A percentile compares a stretch with the other conserved stretches of the same genome.
Evolutionary conservation across 768 basidiomycete species (phyloP).

Genomic region (Dentipellis sp.): DNA sequence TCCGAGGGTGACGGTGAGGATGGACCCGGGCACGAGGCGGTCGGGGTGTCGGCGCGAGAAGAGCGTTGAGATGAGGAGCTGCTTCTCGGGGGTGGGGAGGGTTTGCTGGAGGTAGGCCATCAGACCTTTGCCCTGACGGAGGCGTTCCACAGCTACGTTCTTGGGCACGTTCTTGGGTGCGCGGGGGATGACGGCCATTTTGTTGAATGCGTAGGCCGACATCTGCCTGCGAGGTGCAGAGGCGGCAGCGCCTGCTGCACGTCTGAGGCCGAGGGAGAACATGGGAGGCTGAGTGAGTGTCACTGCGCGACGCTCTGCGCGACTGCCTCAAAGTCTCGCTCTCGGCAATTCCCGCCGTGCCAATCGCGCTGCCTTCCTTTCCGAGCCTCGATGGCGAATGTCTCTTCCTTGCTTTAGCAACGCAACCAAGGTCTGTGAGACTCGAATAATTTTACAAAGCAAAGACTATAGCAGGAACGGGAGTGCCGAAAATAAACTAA

Average conservation of each 20-base stretch:
- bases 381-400: neutral
- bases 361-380: neutral
- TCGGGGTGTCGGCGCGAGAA: conserved; percentile 66
- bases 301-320: too few relatives aligned
- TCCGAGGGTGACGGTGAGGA: conserved; percentile 68
- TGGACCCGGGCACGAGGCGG: conserved; percentile 74
- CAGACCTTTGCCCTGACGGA: conserved; percentile 64
- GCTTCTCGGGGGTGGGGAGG: conserved; percentile 60
- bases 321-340: neutral
- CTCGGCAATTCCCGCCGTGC: neutral
- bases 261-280: conserved; percentile 4
- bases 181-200: conserved; percentile 46
- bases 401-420: neutral
- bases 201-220: conserved; percentile 61
- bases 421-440: neutral
- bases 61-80: conserved; percentile 51
- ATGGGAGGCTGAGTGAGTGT: neutral
- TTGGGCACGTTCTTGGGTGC: conserved; percentile 33
- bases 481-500: neutral
- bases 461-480: neutral
- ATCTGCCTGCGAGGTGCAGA: neutral
- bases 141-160: conserved; percentile 20
- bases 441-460: too few relatives aligned
- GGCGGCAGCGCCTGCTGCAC: neutral
- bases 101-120: conserved; percentile 66